Conservation (phyloP, 768 basidiomycete species). For the Harrya chromipes region DNA sequence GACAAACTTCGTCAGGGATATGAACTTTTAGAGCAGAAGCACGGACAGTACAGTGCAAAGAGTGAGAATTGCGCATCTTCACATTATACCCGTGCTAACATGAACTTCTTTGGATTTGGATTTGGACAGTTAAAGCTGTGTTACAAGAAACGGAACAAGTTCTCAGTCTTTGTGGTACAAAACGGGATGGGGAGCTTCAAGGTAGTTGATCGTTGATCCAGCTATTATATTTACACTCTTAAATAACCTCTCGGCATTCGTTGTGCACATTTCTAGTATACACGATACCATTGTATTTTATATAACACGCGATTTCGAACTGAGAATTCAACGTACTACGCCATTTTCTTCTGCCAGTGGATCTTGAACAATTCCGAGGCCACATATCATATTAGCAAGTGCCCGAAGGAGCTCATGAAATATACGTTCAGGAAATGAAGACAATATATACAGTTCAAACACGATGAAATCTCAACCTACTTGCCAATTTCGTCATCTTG, state of each 20-base stretch:
- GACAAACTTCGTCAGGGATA: slow-evolving; percentile 36
- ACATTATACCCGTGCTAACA: slow-evolving; percentile 4
- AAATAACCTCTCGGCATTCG: background rate
- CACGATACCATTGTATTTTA: background rate
- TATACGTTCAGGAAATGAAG: background rate
- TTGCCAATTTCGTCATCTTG: background rate
- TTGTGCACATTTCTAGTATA: background rate
- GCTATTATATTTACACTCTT: background rate
- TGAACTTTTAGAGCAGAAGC: slow-evolving; percentile 40
- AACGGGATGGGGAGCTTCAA: slow-evolving; percentile 33
- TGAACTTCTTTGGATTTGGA: background rate
- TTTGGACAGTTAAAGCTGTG: slow-evolving; percentile 36
- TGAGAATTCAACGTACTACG: too few relatives aligned
- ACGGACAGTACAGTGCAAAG: slow-evolving; percentile 40
- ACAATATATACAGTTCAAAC: slow-evolving; percentile 1
- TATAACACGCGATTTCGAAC: background rate
- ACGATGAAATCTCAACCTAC: background rate
- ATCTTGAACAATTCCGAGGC: too few relatives aligned
- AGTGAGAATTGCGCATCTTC: slow-evolving; percentile 26
- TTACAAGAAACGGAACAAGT: slow-evolving; percentile 46
- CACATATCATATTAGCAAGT: too few relatives aligned
- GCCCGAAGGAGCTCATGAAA: background rate
- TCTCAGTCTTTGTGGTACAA: slow-evolving; percentile 43
- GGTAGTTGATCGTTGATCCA: background rate
- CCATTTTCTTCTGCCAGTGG: background rate